Conservation (phyloP, 1,284 basidiomycete species). For the Naganishia sp. region DNA sequence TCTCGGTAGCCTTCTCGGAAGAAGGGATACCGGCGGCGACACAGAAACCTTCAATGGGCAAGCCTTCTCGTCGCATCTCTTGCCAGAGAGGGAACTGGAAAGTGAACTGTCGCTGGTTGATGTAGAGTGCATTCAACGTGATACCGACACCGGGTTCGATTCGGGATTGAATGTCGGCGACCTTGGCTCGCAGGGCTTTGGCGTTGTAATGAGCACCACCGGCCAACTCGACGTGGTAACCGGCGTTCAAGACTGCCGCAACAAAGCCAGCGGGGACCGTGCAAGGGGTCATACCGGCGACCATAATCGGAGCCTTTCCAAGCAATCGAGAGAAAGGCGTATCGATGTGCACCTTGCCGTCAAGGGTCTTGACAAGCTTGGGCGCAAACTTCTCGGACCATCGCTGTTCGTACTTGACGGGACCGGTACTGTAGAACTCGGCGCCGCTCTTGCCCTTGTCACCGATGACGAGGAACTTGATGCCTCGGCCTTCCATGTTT, state of each 20-base stretch:
- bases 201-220: constrained; percentile 97
- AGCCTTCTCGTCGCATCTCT: constrained; percentile 91
- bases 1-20: constrained; percentile 90
- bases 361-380: constrained; percentile 81
- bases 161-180: constrained; percentile 80
- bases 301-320: constrained; percentile 96
- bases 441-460: constrained; percentile 81
- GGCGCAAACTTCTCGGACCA: constrained; percentile 90
- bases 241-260: constrained; percentile 85
- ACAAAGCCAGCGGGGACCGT: constrained; percentile 93
- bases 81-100: constrained; percentile 98
- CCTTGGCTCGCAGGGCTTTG: constrained; percentile 80
- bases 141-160: constrained; percentile 85
- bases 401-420: constrained; percentile 76
- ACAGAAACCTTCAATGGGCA: constrained; percentile 96
- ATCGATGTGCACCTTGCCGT: constrained; percentile 87
- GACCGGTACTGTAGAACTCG: constrained; percentile 73
- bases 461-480: constrained; percentile 81
- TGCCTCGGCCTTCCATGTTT: constrained; percentile 88
- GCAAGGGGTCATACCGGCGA: constrained; percentile 95
- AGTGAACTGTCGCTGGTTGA: constrained; percentile 94
- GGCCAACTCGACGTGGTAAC: constrained; percentile 94
- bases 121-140: constrained; percentile 93
- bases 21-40: constrained; percentile 93
- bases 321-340: constrained; percentile 93